Evolutionary conservation across 2,329 filamentous ascomycete species (phyloP), one percentile per base, ranked within the genome.

Genomic region (Sporothrix schenckii): DNA sequence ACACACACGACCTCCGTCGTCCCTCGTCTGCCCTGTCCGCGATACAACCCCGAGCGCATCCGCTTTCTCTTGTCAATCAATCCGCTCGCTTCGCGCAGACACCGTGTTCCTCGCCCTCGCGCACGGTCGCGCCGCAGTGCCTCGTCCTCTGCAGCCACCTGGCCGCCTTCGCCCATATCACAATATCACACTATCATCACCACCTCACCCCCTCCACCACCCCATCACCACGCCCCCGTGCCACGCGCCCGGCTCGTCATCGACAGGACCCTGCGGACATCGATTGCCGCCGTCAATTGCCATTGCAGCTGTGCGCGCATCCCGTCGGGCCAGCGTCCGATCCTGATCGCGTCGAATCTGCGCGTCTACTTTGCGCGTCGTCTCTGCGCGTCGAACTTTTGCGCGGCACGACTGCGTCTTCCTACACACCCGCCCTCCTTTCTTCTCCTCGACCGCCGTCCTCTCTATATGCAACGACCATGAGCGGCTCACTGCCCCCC

Each of bases 401-500:
- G n/a, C 54, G 54, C 34, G 24, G 9, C 34, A 34, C 41, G 41
- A 9, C 41, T 44, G 41, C 41, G 4, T 44, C 41, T 16, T 44
- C 41, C 1, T 44, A 16, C 11, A 44, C 41, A 16, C 11, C 41
- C 4, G 41, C 41, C 41, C 34, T 9, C 34, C 30, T n/a, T 47
- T 56, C n/a, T 14, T 27, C 30, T 21, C 24, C 44, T 13, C 44
- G 14, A 27, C 4, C 60, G 24, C 16, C 24, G 34, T 10, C 47
- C 54, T 60, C 71, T 69, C 70, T 72, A 60, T 71, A 75, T 77
- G 78, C 75, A 74, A 80, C 82, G 79, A 80, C 77, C 75, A 80
- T 77, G 76, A 77, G 78, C 74, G 78, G 78, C 76, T 78, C 77
- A 73, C 77, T 81, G 78, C 80, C 80, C 76, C 77, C 80, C 73